Base-by-base conservation (phyloP, 2,329 filamentous ascomycete species). In the Eutypella sp. region DNA sequence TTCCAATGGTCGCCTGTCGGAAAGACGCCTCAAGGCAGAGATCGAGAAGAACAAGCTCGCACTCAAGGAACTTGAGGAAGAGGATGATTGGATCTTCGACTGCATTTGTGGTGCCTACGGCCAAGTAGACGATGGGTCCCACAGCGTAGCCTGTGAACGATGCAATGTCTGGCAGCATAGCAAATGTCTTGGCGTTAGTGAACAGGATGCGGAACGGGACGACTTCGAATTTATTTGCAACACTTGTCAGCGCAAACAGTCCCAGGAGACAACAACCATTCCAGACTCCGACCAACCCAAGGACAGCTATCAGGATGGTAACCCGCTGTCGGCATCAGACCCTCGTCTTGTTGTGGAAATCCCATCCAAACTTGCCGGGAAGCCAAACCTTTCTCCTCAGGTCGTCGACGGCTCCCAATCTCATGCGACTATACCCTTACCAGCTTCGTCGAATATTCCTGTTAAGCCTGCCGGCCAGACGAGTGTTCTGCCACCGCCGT, bases 101-200 rank as follows among this genome's bases (percentile, higher is more conserved):
- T 99, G 93, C 63, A 78, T 88, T 22, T 99, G 93, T 64, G 92
- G 92, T 22, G 78, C 90, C 19, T 84, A 96, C 64, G 93, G 93
- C 19, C 85, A 95, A 57, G 88, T 96, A 48, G 93, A 99, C 58
- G 93, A 97, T 63, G 93, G 93, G 29, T 85, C 89, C 7, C 91
- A 96, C 62, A 96, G 90, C 63, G 84, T 99, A 53, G 87, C 91
- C 23, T 99, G 93, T 67, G 93, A 99, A 62, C 84, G 77, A 55
- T 99, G 93, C 72, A 95, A 85, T 61, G 85, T 95, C 40, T 99
- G 93, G 93, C 92, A 97, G 64, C 93, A 99, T 62, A 95, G 90
- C 73, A 89, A 87, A 58, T 99, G 93, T 61, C 79, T 96, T 48
- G 85, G 84, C 34, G 87, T 97, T 52, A 78, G 79, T 39, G 80